Evolutionary conservation across 2,329 filamentous ascomycete species (phyloP).

Genomic region (Aspergillus sp.): DNA sequence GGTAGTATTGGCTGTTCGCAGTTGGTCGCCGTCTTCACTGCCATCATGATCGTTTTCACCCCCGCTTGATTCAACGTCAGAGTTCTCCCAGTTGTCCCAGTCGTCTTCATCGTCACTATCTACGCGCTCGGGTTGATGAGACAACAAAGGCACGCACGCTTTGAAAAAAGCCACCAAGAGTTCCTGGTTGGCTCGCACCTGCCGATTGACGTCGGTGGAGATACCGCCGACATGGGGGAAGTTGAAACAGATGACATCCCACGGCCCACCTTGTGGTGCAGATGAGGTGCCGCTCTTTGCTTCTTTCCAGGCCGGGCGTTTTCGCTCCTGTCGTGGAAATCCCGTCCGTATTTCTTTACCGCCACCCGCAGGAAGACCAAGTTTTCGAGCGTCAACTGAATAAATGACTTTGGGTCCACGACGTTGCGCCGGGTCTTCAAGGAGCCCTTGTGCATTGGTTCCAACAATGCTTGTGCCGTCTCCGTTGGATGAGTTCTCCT

Average conservation of each 20-base stretch:
- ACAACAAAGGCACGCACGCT: conserved; percentile 44
- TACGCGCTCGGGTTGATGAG: conserved; percentile 26
- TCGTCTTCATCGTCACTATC: conserved; percentile 24
- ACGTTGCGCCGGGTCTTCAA: conserved; percentile 17
- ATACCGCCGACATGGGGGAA: conserved; percentile 95
- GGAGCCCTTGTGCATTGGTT: conserved; percentile 7
- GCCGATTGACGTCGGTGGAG: conserved; percentile 88
- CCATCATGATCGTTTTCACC: conserved; percentile 25
- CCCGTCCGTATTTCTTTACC: conserved; percentile 49
- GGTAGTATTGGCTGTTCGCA: neutral
- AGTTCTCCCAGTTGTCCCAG: conserved; percentile 13
- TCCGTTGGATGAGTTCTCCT: neutral
- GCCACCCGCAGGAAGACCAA: conserved; percentile 37
- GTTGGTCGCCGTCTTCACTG: conserved; percentile 14
- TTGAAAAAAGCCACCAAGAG: conserved; percentile 53
- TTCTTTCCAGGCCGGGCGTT: conserved; percentile 33
- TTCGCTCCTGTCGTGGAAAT: conserved; percentile 32
- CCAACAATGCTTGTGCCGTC: neutral
- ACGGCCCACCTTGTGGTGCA: conserved; percentile 44
- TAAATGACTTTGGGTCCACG: conserved; percentile 38
- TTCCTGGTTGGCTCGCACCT: conserved; percentile 85
- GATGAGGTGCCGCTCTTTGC: conserved; percentile 1
- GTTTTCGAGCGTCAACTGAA: conserved; percentile 47
- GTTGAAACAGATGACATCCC: conserved; percentile 87
- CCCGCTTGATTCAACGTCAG: conserved; percentile 29